Base-by-base conservation (phyloP, 2,329 filamentous ascomycete genomes). In the Epichloe sylvatica region DNA sequence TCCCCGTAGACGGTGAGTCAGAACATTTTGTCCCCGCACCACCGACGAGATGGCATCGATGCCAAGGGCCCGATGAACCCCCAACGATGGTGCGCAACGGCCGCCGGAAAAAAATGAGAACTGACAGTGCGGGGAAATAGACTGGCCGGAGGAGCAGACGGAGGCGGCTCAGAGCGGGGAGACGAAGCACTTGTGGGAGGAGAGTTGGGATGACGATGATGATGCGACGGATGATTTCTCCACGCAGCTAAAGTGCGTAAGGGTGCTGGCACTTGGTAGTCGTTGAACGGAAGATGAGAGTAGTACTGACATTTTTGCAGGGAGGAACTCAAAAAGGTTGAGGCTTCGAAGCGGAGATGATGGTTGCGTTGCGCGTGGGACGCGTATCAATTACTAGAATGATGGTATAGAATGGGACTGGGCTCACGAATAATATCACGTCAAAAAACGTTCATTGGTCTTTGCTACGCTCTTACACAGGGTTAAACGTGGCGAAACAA, bases 171-270 rank as follows among this genome's bases (percentile, higher is more conserved):
- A 77, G 61, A 80, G 75, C 59, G 83, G 82, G 62, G 79, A 82
- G 52, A 75, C 73, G 55, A 71, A 77, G 66, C 90, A 97, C 71
- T 74, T 98, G 49, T 98, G 92, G 92, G 92, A 98, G 70, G 92
- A 98, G 76, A 96, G 89, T 75, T 98, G 92, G 92, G 92, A 98
- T 64, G 92, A 98, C 64, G 92, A 98, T 63, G 91, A 97, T 66
- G 92, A 97, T 70, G 92, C 88, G 57, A 92, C 78, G 61, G 92
- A 98, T 65, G 92, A 98, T 63, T 98, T 98, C 67, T 92, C 89
- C 12, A 80, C 86, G 62, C 91, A 97, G 73, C 72, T 98, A 63
- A 94, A 88, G 91, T 95, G 68, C 30, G 30, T 30, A 30, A 30
- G 30, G 9, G 8, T 4, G 25, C 30, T 30, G 30, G 30, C 30